Evolutionary conservation across 768 basidiomycete genomes (phyloP), one percentile per base, ranked within the genome.

Genomic region (Ramaria rubella): DNA sequence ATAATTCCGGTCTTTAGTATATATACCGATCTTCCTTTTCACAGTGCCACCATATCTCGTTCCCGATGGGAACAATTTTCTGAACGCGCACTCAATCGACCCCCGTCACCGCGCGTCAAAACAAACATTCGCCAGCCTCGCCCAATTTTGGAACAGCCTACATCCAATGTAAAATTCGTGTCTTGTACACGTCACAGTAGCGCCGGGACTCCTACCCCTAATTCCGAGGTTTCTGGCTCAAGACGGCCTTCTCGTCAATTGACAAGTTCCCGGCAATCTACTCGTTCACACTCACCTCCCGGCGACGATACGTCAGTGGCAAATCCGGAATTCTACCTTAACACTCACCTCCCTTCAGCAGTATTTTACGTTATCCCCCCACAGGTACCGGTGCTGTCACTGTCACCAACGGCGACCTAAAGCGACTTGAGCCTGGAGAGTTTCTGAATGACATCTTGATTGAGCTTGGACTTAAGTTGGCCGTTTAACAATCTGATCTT

Each of bases 401-500:
- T 60, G 80, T 99, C 63, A 94, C 86, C 14, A 77, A 80, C 38
- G 85, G 83, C 23, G 96, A 98, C 64, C 69, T 86, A 26, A 74
- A 74, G 54, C 83, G 95, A 9, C 69, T 97, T 30, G 72, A 81
- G 50, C 85, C 86, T 0, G 83, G 82, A 30, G 90, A 95, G 67
- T 98, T 86, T 67, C 76, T 99, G 48, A 99, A 99, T 66, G 96
- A 99, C 71, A 96, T 91, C 0, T 73, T 99, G 33, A 94, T 98
- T 29, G 96, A 99, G 66, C 96, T 94, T 62, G 94, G 92, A 3
- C 76, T 99, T 31, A 94, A 93, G 94, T 94, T 64, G 46, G 88
- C 69, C 49, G 36, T 49, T 44, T 36, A 29, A 44, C 50, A 36
- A 33, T 19, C 42, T 19, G 15, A 6, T 15, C 34, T 33, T 17